Percentiles rank a stretch among this genome's conserved stretches.
Conservation (phyloP, 179 eudicot genomes). For the Silene vulgaris region DNA sequence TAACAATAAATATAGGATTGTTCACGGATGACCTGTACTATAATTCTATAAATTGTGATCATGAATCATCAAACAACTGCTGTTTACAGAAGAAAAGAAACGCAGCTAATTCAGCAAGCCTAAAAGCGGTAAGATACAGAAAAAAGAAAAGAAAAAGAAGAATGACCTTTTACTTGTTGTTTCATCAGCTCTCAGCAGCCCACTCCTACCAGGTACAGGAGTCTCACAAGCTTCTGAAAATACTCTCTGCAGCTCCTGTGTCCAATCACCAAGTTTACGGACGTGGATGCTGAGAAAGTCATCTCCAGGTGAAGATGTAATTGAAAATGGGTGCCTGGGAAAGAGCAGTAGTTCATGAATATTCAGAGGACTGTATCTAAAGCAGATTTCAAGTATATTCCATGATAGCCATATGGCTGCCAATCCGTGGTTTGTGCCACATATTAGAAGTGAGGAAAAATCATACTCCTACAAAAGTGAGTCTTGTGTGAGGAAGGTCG, state of each 20-base stretch:
- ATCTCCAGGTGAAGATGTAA: slow-evolving; percentile 93
- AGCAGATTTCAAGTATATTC: not conserved
- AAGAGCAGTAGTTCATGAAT: not conserved
- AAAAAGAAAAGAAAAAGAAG: not conserved
- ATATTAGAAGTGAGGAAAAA: not conserved
- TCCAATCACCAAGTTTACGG: slow-evolving; percentile 94
- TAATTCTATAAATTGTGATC: not conserved
- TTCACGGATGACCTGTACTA: not conserved
- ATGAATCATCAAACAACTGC: not conserved
- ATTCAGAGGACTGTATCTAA: not conserved
- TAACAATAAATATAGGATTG: not conserved
- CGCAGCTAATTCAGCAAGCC: not conserved
- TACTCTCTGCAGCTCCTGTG: slow-evolving; percentile 69
- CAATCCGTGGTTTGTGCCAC: not conserved
- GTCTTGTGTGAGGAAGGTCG: not conserved
- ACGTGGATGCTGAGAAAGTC: slow-evolving; percentile 88
- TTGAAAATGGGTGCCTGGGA: slow-evolving; percentile 96
- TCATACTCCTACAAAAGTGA: not conserved
- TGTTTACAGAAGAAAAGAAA: not conserved
- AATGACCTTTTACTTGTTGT: slow-evolving; percentile 61
- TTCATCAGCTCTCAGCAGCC: slow-evolving; percentile 91
- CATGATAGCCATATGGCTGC: not conserved
- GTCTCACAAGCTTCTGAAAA: slow-evolving; percentile 72
- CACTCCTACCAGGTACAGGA: slow-evolving; percentile 76
- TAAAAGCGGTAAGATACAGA: slow-evolving; percentile 1